Evolutionary conservation across 345 rosid species (phyloP).

Genomic region (Raphanus sativus): DNA sequence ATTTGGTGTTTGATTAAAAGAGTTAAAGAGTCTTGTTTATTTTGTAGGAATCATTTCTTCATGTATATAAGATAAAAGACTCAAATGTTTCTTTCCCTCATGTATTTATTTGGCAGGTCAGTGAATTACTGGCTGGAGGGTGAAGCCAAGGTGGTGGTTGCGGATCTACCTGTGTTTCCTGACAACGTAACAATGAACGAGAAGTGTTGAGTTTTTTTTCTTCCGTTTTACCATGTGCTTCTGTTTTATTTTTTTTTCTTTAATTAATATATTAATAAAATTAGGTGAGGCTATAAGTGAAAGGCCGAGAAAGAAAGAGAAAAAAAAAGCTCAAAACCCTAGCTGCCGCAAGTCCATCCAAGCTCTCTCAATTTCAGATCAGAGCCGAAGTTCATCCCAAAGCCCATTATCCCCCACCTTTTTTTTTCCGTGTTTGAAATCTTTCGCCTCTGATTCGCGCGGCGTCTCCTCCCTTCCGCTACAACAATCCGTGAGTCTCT

Average conservation of each 20-base stretch:
- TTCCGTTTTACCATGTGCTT: no score
- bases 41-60: slow-evolving; percentile 77
- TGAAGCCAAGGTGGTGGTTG: slow-evolving; percentile 45
- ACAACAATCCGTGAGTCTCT: background rate
- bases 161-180: slow-evolving; percentile 47
- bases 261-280: no score
- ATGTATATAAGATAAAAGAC: slow-evolving; percentile 33
- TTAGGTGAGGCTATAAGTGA: background rate
- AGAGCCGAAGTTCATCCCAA: background rate
- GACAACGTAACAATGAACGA: no score
- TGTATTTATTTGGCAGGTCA: slow-evolving; percentile 43
- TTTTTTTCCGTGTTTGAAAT: background rate
- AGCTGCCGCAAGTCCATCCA: background rate
- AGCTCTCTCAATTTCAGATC: background rate
- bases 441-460: background rate
- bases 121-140: slow-evolving; percentile 91
- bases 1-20: background rate
- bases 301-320: background rate
- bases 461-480: background rate
- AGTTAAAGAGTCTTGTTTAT: background rate
- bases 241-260: no score
- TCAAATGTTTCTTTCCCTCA: background rate
- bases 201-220: no score
- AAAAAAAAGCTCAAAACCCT: background rate
- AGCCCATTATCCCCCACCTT: background rate